These are phyloP conservation scores for Talaromyces thailandensis DNA, from an alignment of 495 filamentous ascomycete species.

Conservation along the genomic window DNA sequence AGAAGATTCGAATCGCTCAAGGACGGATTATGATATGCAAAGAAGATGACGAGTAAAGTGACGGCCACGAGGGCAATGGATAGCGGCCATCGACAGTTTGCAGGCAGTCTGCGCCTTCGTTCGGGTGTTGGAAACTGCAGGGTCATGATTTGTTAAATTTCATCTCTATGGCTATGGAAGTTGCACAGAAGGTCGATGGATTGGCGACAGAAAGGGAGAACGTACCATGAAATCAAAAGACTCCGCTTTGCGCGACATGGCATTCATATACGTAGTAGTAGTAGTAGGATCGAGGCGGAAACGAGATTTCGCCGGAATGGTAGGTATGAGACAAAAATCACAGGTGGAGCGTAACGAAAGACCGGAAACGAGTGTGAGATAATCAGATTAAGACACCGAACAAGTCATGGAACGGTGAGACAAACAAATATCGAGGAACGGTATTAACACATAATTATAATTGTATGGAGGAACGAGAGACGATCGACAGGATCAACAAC, in stretches of 20 bases:
- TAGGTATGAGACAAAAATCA: neutral
- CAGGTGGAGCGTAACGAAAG: neutral
- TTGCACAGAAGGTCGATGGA: neutral
- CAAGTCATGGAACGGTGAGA: neutral
- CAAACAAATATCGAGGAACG: neutral
- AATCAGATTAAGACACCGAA: too few species aligned
- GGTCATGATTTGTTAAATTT: neutral
- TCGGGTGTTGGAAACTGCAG: neutral
- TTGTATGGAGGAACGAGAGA: neutral
- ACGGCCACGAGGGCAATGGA: neutral
- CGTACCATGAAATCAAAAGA: neutral
- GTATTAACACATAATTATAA: neutral
- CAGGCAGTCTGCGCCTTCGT: constrained; percentile 1
- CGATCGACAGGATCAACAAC: neutral
- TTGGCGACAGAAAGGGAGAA: neutral
- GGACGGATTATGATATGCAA: constrained; percentile 1
- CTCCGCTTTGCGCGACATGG: constrained; percentile 1
- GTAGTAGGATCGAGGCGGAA: neutral
- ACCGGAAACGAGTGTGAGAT: neutral
- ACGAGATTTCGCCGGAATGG: too few species aligned
- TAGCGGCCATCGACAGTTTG: constrained; percentile 3
- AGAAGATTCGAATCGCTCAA: neutral
- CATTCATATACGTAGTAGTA: too few species aligned
- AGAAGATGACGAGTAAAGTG: neutral
- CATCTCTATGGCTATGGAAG: neutral